Evolutionary conservation across 176 grass and related monocot species (phyloP).

Genomic region (Carex scoparia): DNA sequence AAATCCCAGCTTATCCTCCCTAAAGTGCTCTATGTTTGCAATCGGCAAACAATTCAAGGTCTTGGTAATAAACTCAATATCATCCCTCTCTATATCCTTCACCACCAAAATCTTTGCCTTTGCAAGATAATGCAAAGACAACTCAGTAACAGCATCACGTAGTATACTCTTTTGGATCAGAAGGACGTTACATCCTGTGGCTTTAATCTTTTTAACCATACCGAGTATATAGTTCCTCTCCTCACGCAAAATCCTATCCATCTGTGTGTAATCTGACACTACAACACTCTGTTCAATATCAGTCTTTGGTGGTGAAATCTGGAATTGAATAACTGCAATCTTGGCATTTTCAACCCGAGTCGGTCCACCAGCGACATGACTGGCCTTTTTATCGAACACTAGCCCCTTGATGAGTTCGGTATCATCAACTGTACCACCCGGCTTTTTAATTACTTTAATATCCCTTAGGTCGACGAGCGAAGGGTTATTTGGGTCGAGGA

Average conservation of each 20-base stretch:
- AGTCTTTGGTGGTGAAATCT: conserved; percentile 88
- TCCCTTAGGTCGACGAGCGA: conserved; percentile 71
- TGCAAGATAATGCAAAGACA: conserved; percentile 86
- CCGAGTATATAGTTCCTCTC: conserved; percentile 87
- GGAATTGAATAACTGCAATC: conserved; percentile 96
- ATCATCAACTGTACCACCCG: conserved; percentile 77
- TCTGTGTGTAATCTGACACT: conserved; percentile 81
- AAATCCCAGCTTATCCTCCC: conserved; percentile 73
- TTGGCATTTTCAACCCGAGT: conserved; percentile 74
- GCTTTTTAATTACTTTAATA: conserved; percentile 73
- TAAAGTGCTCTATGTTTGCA: conserved; percentile 94
- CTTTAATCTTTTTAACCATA: conserved; percentile 97
- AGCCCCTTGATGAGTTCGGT: conserved; percentile 68
- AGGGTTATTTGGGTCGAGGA: conserved; percentile 73
- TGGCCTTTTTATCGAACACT: conserved; percentile 87
- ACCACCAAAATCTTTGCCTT: conserved; percentile 88
- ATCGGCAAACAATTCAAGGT: conserved; percentile 87
- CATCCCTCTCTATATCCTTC: conserved; percentile 90
- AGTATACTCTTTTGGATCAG: conserved; percentile 95
- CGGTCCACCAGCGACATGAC: conserved; percentile 62
- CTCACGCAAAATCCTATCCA: conserved; percentile 87
- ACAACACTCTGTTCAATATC: conserved; percentile 97
- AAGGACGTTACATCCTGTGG: conserved; percentile 73
- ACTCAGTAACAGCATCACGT: conserved; percentile 77
- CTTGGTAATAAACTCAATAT: conserved; percentile 97